Evolutionary conservation across 495 filamentous ascomycete species (phyloP).

Genomic region (Pyronema omphalodes): DNA sequence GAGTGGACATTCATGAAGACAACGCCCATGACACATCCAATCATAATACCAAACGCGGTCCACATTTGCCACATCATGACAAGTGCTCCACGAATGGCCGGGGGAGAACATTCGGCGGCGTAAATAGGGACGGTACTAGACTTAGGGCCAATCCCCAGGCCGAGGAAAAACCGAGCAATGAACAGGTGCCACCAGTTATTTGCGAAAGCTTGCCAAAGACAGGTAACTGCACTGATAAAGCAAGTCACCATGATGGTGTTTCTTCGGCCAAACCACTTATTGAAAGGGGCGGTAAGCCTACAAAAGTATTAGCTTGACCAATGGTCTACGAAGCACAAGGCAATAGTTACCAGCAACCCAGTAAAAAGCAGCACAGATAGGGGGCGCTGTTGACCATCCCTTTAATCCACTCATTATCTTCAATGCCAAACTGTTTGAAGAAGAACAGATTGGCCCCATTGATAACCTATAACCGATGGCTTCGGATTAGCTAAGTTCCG

Average conservation of each 20-base stretch:
- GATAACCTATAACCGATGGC: constrained; percentile 52
- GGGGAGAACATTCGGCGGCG: constrained; percentile 56
- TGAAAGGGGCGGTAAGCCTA: constrained; percentile 24
- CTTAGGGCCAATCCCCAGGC: constrained; percentile 66
- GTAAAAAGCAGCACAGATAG: constrained; percentile 57
- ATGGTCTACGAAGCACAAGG: not conserved
- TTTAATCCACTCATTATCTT: constrained; percentile 41
- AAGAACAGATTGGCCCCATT: constrained; percentile 62
- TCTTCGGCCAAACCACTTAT: constrained; percentile 59
- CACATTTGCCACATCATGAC: constrained; percentile 79
- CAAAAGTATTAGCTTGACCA: not conserved
- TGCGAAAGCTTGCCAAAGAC: constrained; percentile 59
- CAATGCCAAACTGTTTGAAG: constrained; percentile 47
- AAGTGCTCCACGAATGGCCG: constrained; percentile 52
- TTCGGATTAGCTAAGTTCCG: not conserved
- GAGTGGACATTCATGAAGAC: constrained; percentile 46
- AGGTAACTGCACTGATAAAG: constrained; percentile 44
- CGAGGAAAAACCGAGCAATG: constrained; percentile 50
- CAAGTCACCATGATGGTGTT: constrained; percentile 72
- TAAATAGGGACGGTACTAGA: constrained; percentile 64
- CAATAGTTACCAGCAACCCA: constrained; percentile 53
- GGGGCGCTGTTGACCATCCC: constrained; percentile 52
- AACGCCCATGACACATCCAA: constrained; percentile 54
- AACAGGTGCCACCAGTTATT: constrained; percentile 50
- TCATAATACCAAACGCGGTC: constrained; percentile 70